These are phyloP conservation scores for Vicia sativa DNA, from an alignment of 306 rosid species.

Conservation along the genomic window DNA sequence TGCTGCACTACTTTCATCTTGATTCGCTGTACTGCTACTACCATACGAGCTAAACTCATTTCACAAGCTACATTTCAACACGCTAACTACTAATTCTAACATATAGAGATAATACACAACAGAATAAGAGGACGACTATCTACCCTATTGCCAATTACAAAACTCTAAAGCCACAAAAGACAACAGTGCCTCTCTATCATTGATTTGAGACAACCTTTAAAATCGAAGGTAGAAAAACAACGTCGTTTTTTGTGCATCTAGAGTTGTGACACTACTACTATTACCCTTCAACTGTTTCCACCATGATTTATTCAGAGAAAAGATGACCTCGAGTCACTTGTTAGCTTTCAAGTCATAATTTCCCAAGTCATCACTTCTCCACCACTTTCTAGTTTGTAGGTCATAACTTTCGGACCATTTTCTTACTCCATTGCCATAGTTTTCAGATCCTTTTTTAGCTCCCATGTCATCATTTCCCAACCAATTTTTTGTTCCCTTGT, in stretches of 20 bases:
- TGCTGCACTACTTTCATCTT: slow-evolving; percentile 38
- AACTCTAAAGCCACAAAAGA: slow-evolving; percentile 41
- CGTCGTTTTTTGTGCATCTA: slow-evolving; percentile 41
- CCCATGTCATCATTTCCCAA: background rate
- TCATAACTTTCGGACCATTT: background rate
- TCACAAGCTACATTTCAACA: slow-evolving; percentile 22
- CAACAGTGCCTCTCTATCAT: slow-evolving; percentile 40
- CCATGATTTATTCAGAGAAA: slow-evolving; percentile 35
- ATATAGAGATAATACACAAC: slow-evolving; percentile 35
- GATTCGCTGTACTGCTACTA: slow-evolving; percentile 35
- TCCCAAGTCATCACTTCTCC: slow-evolving; percentile 7
- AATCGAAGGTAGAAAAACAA: slow-evolving; percentile 47
- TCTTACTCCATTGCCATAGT: slow-evolving; percentile 22
- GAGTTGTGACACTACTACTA: slow-evolving; percentile 35
- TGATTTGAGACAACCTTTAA: slow-evolving; percentile 31
- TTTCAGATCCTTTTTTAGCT: slow-evolving; percentile 38
- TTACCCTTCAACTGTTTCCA: slow-evolving; percentile 33
- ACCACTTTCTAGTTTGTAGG: slow-evolving; percentile 36
- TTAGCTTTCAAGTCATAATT: background rate
- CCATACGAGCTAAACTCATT: slow-evolving; percentile 36
- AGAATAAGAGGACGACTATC: slow-evolving; percentile 29
- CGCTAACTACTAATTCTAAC: slow-evolving; percentile 39
- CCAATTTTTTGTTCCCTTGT: slow-evolving; percentile 23
- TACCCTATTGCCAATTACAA: slow-evolving; percentile 39
- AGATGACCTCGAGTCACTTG: slow-evolving; percentile 38